Evolutionary conservation across 2,329 filamentous ascomycete species (phyloP).

Genomic region (Aspergillus brunneoviolaceus): DNA sequence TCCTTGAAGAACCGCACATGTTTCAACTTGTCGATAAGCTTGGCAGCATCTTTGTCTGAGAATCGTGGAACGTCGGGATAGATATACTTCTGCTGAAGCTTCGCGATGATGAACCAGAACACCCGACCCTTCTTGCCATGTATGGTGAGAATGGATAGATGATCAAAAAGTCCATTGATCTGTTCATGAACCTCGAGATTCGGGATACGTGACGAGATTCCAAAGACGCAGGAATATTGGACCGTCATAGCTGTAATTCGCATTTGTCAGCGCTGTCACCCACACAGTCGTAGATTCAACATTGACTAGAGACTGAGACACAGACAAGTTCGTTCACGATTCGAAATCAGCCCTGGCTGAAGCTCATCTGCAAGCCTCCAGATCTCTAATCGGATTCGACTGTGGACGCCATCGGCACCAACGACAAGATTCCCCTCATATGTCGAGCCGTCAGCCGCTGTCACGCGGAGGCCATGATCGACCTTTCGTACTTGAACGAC

Average conservation of each 20-base stretch:
- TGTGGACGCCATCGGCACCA: slow-evolving; percentile 47
- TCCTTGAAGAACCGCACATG: slow-evolving; percentile 17
- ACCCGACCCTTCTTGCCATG: slow-evolving; percentile 23
- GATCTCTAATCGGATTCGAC: slow-evolving; percentile 39
- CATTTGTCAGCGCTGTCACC: not conserved
- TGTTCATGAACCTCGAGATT: slow-evolving; percentile 21
- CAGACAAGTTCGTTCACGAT: slow-evolving; percentile 12
- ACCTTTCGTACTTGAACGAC: slow-evolving; percentile 29
- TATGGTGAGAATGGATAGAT: slow-evolving; percentile 18
- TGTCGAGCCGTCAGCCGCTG: slow-evolving; percentile 33
- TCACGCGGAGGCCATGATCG: slow-evolving; percentile 28
- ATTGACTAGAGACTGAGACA: not conserved
- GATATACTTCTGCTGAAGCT: slow-evolving; percentile 22
- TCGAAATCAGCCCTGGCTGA: not conserved
- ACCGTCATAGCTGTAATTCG: slow-evolving; percentile 16
- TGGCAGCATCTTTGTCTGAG: slow-evolving; percentile 20
- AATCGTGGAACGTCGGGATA: slow-evolving; percentile 26
- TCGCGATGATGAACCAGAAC: slow-evolving; percentile 30
- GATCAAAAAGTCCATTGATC: slow-evolving; percentile 17
- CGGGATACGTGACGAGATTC: slow-evolving; percentile 24
- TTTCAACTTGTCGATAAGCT: slow-evolving; percentile 9
- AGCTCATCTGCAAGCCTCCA: slow-evolving; percentile 20
- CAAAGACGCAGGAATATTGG: slow-evolving; percentile 33
- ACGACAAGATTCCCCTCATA: slow-evolving; percentile 40
- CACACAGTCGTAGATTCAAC: not conserved